Base-by-base conservation (phyloP, 352 stramenopile genomes). In the Thalassiosira livingstoniorum region DNA sequence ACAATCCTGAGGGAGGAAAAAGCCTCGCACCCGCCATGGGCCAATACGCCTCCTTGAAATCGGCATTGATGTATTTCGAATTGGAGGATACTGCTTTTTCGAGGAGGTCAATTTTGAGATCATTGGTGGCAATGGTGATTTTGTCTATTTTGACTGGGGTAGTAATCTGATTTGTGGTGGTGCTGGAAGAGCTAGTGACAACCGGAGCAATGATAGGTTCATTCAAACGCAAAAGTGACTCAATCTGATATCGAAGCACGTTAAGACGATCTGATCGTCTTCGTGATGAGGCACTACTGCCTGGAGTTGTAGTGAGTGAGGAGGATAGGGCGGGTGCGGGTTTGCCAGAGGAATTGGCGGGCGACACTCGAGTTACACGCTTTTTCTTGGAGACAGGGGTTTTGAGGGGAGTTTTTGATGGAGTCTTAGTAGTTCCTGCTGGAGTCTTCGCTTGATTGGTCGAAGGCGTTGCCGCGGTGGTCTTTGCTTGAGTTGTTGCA, bases 1-100 rank as follows among this genome's bases (percentile, higher is more conserved):
- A 57, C 13, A 39, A 78, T 47, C 84, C 88, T 39, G 70, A 35
- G 21, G 88, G 86, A 53, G 88, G 75, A 71, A 92, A 93, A 7
- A 89, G 27, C 45, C 68, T 75, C 29, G 23, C 79, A 67, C 79
- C 80, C 72, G 82, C 82, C 39, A 89, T 79, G 2, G 82, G 11
- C 53, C 76, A 89, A 70, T 84, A 84, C 18, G 39, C 55, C 42
- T 63, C 68, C 39, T 54, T 13, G 35, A 65, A 31, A 31, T 79
- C 60, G 2, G 77, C 64, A n/a, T n/a, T n/a, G n/a, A n/a, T n/a
- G n/a, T n/a, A n/a, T n/a, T n/a, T n/a, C n/a, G n/a, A n/a, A n/a
- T n/a, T n/a, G n/a, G n/a, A n/a, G 21, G 29, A n/a, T 35, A 89
- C 31, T 21, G 80, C 35, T 27, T 76, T 83, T 43, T 89, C 82